phyloP scores from a whole-genome alignment of 1,139 yeast species.

The Candida glucosophila region DNA sequence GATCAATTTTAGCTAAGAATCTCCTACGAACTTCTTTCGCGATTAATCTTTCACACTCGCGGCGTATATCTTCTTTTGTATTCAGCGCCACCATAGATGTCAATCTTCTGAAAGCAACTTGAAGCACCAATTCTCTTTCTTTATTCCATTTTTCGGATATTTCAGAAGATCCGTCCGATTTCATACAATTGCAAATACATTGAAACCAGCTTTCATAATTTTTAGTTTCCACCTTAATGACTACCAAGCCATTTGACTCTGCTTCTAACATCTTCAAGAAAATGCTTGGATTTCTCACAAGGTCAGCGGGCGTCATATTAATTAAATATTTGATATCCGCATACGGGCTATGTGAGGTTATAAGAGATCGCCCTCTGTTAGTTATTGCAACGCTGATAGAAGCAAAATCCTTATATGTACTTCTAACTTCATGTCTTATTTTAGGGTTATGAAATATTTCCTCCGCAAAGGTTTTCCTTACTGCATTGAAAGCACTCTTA shows the following conservation, averaged over 20 bases:
- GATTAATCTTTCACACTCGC: constrained; percentile 66
- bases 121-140: constrained; percentile 61
- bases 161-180: constrained; percentile 80
- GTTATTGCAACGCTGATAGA: constrained; percentile 70
- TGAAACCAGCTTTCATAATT: constrained; percentile 38
- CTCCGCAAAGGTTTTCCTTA: constrained; percentile 68
- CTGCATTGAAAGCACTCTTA: constrained; percentile 62
- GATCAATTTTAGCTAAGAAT: constrained; percentile 69
- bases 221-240: constrained; percentile 37
- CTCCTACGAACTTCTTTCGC: constrained; percentile 62
- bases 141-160: constrained; percentile 76
- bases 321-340: constrained; percentile 89
- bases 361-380: constrained; percentile 77
- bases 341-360: constrained; percentile 73
- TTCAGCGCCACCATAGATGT: constrained; percentile 63
- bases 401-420: constrained; percentile 59
- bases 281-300: constrained; percentile 67
- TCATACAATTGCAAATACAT: constrained; percentile 48
- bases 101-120: constrained; percentile 58
- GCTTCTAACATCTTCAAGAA: constrained; percentile 89
- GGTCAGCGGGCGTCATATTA: constrained; percentile 68
- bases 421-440: constrained; percentile 67
- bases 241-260: constrained; percentile 54
- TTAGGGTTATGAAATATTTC: constrained; percentile 78
- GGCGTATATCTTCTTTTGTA: constrained; percentile 76